These are phyloP conservation scores for Diddensiella santjacobensis DNA, from an alignment of 805 yeast genomes.

Conservation along the genomic window DNA sequence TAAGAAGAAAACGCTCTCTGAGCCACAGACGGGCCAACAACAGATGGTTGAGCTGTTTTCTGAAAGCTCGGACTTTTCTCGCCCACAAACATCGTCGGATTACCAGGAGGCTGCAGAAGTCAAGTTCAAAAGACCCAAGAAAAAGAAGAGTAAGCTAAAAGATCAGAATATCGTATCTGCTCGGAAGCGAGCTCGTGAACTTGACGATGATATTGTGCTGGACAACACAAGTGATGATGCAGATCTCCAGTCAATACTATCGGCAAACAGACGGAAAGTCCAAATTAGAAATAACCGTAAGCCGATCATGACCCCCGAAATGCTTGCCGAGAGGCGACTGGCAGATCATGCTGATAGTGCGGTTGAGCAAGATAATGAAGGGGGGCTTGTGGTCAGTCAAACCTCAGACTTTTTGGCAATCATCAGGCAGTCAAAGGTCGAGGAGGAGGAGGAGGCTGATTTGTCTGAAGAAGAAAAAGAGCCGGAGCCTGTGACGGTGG, in stretches of 20 bases:
- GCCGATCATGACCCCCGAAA: slow-evolving; percentile 23
- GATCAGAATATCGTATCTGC: slow-evolving; percentile 30
- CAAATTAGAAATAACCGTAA: slow-evolving; percentile 27
- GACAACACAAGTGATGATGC: slow-evolving; percentile 39
- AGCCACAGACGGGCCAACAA: slow-evolving; percentile 19
- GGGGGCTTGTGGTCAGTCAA: slow-evolving; percentile 39
- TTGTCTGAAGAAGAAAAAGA: background rate
- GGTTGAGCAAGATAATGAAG: slow-evolving; percentile 23
- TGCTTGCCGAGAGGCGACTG: slow-evolving; percentile 39
- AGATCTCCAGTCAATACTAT: slow-evolving; percentile 35
- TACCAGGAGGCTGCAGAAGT: slow-evolving; percentile 32
- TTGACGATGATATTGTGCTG: slow-evolving; percentile 32
- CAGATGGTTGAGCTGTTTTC: slow-evolving; percentile 1
- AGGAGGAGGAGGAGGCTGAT: slow-evolving; percentile 14
- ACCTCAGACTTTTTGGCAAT: slow-evolving; percentile 40
- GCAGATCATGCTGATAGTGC: slow-evolving; percentile 28
- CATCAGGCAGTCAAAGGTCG: slow-evolving; percentile 15
- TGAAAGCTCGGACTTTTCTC: background rate
- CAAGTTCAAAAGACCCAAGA: slow-evolving; percentile 43
- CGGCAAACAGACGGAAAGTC: slow-evolving; percentile 29
- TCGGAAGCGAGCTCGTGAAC: slow-evolving; percentile 34
- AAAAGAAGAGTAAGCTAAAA: slow-evolving; percentile 38
- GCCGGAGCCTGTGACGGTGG: background rate
- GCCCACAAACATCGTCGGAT: slow-evolving; percentile 23
- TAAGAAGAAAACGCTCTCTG: slow-evolving; percentile 20